Base-by-base conservation (phyloP, 441 rosid species). In the Capsella rubella region DNA sequence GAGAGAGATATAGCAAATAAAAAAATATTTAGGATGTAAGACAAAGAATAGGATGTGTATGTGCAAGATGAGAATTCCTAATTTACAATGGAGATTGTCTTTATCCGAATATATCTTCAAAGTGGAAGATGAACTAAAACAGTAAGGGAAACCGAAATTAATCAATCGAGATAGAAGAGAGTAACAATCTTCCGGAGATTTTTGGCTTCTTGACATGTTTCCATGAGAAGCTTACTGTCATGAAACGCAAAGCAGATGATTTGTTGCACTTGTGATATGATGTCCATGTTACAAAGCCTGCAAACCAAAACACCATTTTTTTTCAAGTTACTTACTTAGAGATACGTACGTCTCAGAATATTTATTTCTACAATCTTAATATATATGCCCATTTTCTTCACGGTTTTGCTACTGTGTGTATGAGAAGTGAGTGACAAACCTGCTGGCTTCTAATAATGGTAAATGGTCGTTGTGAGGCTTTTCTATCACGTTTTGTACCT, bases 221-320 rank as follows among this genome's bases (percentile, higher is more conserved):
- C 98, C 97, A 93, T 89, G 15, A 93, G 88, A 82, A 93, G 73
- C 82, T 74, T 85, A 87, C 98, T 93, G 61, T 93, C 97, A 58
- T 93, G 98, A 80, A 93, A 93, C 3, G 97, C 98, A 47, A 94
- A 91, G 87, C 97, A 94, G 40, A 91, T 94, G 9, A 91, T 96
- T 82, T 94, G 97, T 69, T 93, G 98, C 77, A 91, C 97, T 11
- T 93, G 95, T 27, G 95, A 91, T 64, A 91, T 90, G 67, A 91
- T 93, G 84, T 90, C 95, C 97, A 84, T 88, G 55, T 91, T 91
- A 77, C 98, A 94, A 27, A 91, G 78, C 95, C 97, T 94, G 93
- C 74, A 75, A 69, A 54, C 29, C 35, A 29, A 6, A 52, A 25
- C 56, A 27, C 34, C 56, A 52, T 11, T 52, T 5, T 28, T 28